Evolutionary conservation across 2,329 filamentous ascomycete species (phyloP), one percentile per base, ranked within the genome.

Genomic region (Cercospora sp.): DNA sequence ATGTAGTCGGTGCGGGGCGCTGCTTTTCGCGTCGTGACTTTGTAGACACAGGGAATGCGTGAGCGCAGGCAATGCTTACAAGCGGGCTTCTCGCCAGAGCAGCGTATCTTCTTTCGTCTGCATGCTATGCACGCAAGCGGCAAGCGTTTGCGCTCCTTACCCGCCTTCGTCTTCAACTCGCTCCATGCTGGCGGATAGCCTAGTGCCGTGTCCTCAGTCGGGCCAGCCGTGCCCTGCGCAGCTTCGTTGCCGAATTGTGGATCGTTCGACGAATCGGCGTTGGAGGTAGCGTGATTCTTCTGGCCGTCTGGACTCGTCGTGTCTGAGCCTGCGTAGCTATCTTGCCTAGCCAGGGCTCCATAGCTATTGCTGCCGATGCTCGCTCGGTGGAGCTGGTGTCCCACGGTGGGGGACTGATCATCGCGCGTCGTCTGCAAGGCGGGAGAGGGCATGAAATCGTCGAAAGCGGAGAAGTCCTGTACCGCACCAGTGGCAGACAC

Each of bases 1-100:
- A 98, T 98, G 80, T 98, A 98, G 80, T 98, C 95, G 18, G 95
- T 98, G 63, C 95, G 87, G 2, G 95, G 95, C 3, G 94, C 93
- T 1, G 94, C 93, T 79, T 98, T 98, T 68, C 95, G 87, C 3
- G 94, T 93, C 0, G 94, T 98, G 68, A 97, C 93, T 77, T 98
- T 98, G 85, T 98, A 99, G 4, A 98, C 94, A 78, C 95, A 99
- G 1, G 94, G 94, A 73, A 97, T 96, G 53, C 94, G 88, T 62
- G 94, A 97, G 66, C 94, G 88, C 68, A 96, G 85, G 78, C 95
- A 98, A 81, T 98, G 95, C 80, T 97, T 97, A 84, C 95, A 99
- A 0, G 94, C 92, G 2, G 95, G 95, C 80, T 97, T 98, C 83
- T 98, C 95, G 67, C 95, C 95, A 0, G 94, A 98, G 79, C 95